phyloP scores from a whole-genome alignment of 306 rosid species.

The Biancaea sappan region DNA sequence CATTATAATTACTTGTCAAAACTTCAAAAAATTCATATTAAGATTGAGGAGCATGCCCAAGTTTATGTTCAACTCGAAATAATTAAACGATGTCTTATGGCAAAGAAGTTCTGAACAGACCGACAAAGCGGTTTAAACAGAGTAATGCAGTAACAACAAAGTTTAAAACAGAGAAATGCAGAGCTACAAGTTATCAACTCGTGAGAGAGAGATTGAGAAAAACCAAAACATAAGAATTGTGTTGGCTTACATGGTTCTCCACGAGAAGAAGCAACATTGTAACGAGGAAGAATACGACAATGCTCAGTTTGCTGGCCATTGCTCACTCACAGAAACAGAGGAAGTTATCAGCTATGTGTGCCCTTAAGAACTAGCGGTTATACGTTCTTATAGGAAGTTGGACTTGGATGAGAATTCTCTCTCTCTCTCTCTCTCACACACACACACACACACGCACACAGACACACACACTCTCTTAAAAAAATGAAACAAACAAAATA shows the following conservation, averaged over 20 bases:
- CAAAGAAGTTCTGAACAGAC: not conserved
- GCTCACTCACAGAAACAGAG: slow-evolving; percentile 14
- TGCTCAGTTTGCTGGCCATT: slow-evolving; percentile 41
- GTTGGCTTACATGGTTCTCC: slow-evolving; percentile 52
- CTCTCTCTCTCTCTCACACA: too few relatives aligned
- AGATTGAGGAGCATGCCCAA: too few relatives aligned
- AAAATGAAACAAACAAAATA: too few relatives aligned
- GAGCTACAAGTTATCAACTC: not conserved
- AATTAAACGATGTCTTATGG: not conserved
- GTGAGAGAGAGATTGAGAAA: not conserved
- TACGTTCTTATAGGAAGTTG: slow-evolving; percentile 25
- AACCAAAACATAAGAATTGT: not conserved
- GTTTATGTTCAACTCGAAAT: not conserved
- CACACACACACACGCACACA: too few relatives aligned
- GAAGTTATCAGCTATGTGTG: not conserved
- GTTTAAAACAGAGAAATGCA: not conserved
- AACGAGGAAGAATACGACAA: slow-evolving; percentile 8
- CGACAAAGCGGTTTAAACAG: not conserved
- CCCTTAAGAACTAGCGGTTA: not conserved
- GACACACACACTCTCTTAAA: too few relatives aligned
- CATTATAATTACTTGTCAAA: not conserved
- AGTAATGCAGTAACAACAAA: not conserved
- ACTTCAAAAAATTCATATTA: not conserved
- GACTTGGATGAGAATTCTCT: slow-evolving; percentile 1
- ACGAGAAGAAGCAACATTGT: slow-evolving; percentile 34